Evolutionary conservation across 2,329 filamentous ascomycete genomes (phyloP).

Genomic region (Cordyceps javanica): DNA sequence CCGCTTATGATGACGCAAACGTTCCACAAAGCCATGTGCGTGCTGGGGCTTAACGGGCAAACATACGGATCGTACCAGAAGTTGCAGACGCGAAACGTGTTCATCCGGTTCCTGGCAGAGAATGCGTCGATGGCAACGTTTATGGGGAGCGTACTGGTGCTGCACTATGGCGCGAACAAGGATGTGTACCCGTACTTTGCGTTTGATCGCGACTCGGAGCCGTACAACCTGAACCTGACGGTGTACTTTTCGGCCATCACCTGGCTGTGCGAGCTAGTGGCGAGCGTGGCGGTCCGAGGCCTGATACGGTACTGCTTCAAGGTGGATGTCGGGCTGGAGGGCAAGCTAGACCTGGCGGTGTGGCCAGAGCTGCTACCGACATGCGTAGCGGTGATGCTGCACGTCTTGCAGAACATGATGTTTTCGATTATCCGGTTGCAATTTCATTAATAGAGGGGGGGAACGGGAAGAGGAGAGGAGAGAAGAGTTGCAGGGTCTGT

Average conservation of each 20-base stretch:
- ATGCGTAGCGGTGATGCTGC: constrained; percentile 58
- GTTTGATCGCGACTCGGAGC: constrained; percentile 44
- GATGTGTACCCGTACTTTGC: constrained; percentile 65
- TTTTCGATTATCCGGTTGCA: constrained; percentile 62
- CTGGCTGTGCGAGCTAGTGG: constrained; percentile 60
- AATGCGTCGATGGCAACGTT: constrained; percentile 65
- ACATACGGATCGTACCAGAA: constrained; percentile 60
- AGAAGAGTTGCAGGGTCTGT: background rate
- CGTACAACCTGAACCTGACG: constrained; percentile 58
- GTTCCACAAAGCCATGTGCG: constrained; percentile 49
- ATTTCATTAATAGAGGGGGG: constrained; percentile 34
- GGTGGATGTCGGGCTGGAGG: constrained; percentile 58
- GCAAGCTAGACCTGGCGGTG: constrained; percentile 55
- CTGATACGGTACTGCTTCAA: constrained; percentile 54
- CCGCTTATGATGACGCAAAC: constrained; percentile 57
- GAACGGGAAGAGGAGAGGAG: background rate
- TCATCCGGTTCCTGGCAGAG: constrained; percentile 61
- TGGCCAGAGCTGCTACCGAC: constrained; percentile 64
- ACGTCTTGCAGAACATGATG: constrained; percentile 66
- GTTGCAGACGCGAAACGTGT: constrained; percentile 59
- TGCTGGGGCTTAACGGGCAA: constrained; percentile 51
- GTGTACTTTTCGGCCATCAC: constrained; percentile 58
- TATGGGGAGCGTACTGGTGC: constrained; percentile 56
- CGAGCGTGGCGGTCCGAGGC: constrained; percentile 52
- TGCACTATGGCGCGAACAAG: constrained; percentile 62